Conservation (phyloP, 2,329 filamentous ascomycete genomes). For the Colletotrichum endophyticum region DNA sequence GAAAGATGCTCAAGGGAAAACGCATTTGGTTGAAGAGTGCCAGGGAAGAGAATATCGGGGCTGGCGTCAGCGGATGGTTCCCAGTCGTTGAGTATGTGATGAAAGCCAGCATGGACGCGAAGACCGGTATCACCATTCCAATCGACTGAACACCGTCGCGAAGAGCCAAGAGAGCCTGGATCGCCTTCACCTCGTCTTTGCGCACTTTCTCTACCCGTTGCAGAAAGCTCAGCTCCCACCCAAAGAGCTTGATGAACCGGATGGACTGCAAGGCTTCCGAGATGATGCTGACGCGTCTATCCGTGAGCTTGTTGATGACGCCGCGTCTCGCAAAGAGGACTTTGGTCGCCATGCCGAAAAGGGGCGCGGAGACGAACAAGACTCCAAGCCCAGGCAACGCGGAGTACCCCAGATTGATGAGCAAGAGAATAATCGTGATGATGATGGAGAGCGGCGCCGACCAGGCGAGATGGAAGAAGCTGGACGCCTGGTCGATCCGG, state of each 20-base stretch:
- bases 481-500: slow-evolving; percentile 84
- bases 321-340: slow-evolving; percentile 74
- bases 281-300: slow-evolving; percentile 86
- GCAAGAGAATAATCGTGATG: slow-evolving; percentile 77
- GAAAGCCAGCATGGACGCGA: slow-evolving; percentile 93
- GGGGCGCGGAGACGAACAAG: slow-evolving; percentile 78
- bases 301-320: slow-evolving; percentile 89
- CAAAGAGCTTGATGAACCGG: slow-evolving; percentile 95
- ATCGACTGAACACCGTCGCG: slow-evolving; percentile 84
- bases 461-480: slow-evolving; percentile 91
- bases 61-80: slow-evolving; percentile 71
- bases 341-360: slow-evolving; percentile 67
- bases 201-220: slow-evolving; percentile 76
- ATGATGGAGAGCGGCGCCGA: slow-evolving; percentile 74
- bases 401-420: slow-evolving; percentile 88
- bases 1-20: slow-evolving; percentile 86
- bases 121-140: slow-evolving; percentile 85
- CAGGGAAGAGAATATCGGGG: slow-evolving; percentile 87
- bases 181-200: slow-evolving; percentile 75
- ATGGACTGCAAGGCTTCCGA: slow-evolving; percentile 91
- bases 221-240: slow-evolving; percentile 89
- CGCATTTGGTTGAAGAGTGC: slow-evolving; percentile 91
- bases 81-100: slow-evolving; percentile 73
- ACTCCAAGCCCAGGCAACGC: slow-evolving; percentile 86
- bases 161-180: slow-evolving; percentile 81